These are phyloP conservation scores for Alternaria sp. DNA, from an alignment of 2,329 filamentous ascomycete genomes.

Conservation along the genomic window DNA sequence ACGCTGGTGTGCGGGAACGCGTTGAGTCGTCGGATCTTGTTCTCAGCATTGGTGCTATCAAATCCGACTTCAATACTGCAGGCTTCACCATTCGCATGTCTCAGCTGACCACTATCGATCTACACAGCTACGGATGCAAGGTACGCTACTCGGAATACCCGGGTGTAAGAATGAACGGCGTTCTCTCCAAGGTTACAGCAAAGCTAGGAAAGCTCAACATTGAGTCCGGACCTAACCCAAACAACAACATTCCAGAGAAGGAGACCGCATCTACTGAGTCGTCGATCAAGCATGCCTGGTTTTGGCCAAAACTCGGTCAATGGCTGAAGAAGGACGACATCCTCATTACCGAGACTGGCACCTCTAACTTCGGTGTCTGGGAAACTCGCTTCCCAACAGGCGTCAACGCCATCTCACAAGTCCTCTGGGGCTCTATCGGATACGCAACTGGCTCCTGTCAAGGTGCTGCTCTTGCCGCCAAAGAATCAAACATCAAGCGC, in stretches of 20 bases:
- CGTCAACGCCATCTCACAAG: conserved; percentile 84
- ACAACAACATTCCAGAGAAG: conserved; percentile 59
- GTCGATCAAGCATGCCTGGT: conserved; percentile 73
- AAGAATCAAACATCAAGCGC: conserved; percentile 68
- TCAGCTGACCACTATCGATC: conserved; percentile 80
- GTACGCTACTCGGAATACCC: conserved; percentile 84
- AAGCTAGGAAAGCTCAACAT: conserved; percentile 66
- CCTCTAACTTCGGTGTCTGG: conserved; percentile 87
- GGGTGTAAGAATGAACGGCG: conserved; percentile 78
- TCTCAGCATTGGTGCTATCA: conserved; percentile 73
- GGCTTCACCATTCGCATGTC: conserved; percentile 84
- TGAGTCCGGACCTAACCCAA: conserved; percentile 61
- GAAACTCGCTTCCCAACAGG: conserved; percentile 79
- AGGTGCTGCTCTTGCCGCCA: conserved; percentile 77
- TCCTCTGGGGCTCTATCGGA: conserved; percentile 75
- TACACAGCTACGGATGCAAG: conserved; percentile 77
- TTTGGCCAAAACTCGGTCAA: conserved; percentile 80
- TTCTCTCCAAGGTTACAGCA: conserved; percentile 75
- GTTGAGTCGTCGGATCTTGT: conserved; percentile 77
- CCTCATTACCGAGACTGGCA: conserved; percentile 87
- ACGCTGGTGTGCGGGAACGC: conserved; percentile 68
- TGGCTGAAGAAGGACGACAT: conserved; percentile 79
- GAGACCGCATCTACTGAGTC: conserved; percentile 44
- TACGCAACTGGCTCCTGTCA: conserved; percentile 70
- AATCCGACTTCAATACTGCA: conserved; percentile 83